Evolutionary conservation across 176 grass and related monocot genomes (phyloP), one percentile per base, ranked within the genome.

Genomic region (Guadua angustifolia): DNA sequence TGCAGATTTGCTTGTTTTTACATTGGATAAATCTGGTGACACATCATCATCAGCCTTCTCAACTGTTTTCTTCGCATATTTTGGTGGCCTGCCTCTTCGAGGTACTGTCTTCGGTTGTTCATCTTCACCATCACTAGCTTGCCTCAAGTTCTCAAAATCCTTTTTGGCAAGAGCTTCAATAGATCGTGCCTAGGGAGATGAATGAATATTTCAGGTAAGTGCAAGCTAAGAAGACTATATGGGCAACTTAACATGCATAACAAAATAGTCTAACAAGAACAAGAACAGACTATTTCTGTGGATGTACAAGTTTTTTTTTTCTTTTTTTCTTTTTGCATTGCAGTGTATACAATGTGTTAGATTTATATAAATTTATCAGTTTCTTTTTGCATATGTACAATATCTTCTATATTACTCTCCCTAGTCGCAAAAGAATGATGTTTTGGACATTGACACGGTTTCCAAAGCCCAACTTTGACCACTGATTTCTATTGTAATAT

Each of bases 91-190:
- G 68, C 90, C 93, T 80, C 92, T 92, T 88, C 92, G 89, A 65
- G 72, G 81, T 74, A 83, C 87, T 57, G 84, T 85, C 61, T 84
- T 95, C 50, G 83, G 77, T 69, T 75, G 85, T 78, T 92, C 86
- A 65, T 89, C 88, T 69, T 90, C 89, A 24, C 68, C 69, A 53
- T 95, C 90, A 61, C 85, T 90, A 65, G 84, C 79, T 83, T 95
- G 85, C 80, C 93, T 90, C 75, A 95, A 88, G 52, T 95, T 95
- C 85, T 90, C 93, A 86, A 95, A 95, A 81, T 95, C 86, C 88
- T 95, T 95, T 82, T 88, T 95, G 58, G 93, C 93, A 86, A 95
- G 88, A 79, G 91, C 90, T 74, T 90, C 88, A 62, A 95, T 95
- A 62, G 90, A 86, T 44, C 93, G 90, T 79, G 90, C 93, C 93